These are phyloP conservation scores for Colletotrichum scovillei DNA, from an alignment of 2,329 filamentous ascomycete genomes.

Conservation along the genomic window DNA sequence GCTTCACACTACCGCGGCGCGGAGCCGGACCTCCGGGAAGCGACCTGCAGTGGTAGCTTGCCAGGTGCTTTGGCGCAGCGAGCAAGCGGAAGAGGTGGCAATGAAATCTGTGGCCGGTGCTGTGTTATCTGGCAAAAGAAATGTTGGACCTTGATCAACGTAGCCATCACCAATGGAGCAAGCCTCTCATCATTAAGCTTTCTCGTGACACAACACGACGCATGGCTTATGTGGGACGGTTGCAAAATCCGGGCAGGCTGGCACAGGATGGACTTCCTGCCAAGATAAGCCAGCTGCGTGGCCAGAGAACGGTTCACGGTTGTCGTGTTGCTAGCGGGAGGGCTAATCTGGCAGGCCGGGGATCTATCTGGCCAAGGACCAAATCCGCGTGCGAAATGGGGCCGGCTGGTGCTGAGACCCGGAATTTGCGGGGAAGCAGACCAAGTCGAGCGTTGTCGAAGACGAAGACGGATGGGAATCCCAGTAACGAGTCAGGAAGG, in stretches of 20 bases:
- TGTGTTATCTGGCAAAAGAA: not conserved
- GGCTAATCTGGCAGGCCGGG: conserved; percentile 29
- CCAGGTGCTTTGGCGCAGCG: not conserved
- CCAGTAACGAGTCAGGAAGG: conserved; percentile 23
- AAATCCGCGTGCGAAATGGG: conserved; percentile 1
- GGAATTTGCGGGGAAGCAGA: conserved; percentile 30
- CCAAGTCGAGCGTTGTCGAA: not conserved
- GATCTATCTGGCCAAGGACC: conserved; percentile 17
- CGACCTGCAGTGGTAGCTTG: not conserved
- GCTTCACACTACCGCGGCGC: conserved; percentile 7
- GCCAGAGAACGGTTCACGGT: conserved; percentile 34
- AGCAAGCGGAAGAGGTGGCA: not conserved
- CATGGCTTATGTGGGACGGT: conserved; percentile 18
- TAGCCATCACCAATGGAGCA: not conserved
- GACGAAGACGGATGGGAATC: conserved; percentile 17
- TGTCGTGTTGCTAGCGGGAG: conserved; percentile 33
- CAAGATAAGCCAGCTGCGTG: conserved; percentile 18
- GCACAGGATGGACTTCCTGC: not conserved
- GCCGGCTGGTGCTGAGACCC: conserved; percentile 6
- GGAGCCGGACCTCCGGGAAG: conserved; percentile 21
- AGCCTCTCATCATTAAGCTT: conserved; percentile 17
- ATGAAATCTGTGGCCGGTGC: not conserved
- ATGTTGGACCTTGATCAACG: not conserved
- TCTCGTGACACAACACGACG: conserved; percentile 30
- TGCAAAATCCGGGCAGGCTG: not conserved